These are phyloP conservation scores for Magnusiomyces clavatus DNA, from an alignment of 1,139 yeast species.

Conservation along the genomic window DNA sequence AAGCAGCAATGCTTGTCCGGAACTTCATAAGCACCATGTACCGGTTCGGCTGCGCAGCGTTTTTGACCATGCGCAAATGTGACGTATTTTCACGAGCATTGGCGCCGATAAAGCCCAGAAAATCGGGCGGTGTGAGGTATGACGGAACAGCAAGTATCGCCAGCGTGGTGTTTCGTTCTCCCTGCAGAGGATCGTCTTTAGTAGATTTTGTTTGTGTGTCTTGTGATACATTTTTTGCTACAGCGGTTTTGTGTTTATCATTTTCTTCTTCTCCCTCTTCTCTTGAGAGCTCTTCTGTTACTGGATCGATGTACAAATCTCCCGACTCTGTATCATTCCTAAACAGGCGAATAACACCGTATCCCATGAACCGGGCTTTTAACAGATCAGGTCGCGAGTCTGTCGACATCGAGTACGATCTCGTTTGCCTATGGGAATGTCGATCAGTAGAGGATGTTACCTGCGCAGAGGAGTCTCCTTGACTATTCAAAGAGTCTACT, in stretches of 20 bases:
- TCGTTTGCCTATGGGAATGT: not conserved
- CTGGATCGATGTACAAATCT: too few relatives aligned
- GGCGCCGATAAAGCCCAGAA: conserved; percentile 72
- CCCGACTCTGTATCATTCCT: conserved; percentile 35
- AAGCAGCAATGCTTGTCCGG: conserved; percentile 46
- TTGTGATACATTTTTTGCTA: not conserved
- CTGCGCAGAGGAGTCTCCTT: not conserved
- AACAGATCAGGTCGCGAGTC: conserved; percentile 39
- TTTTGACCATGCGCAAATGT: conserved; percentile 64
- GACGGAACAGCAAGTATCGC: conserved; percentile 82
- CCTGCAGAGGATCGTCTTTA: not conserved
- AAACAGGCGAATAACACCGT: conserved; percentile 66
- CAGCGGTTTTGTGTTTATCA: not conserved
- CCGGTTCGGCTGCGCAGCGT: conserved; percentile 54
- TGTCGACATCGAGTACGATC: not conserved
- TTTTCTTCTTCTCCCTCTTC: conserved; percentile 4
- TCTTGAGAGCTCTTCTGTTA: conserved; percentile 1
- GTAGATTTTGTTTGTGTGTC: not conserved
- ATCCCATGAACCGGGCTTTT: conserved; percentile 54
- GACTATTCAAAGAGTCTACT: not conserved
- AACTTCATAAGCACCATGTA: conserved; percentile 76
- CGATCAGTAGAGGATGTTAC: not conserved
- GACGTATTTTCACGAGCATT: conserved; percentile 48
- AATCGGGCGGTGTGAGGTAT: conserved; percentile 77
- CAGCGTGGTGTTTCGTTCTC: conserved; percentile 34